Percentiles rank a stretch among this genome's conserved stretches.
Evolutionary conservation across 768 basidiomycete genomes (phyloP).

Genomic region (Mycena amicta): DNA sequence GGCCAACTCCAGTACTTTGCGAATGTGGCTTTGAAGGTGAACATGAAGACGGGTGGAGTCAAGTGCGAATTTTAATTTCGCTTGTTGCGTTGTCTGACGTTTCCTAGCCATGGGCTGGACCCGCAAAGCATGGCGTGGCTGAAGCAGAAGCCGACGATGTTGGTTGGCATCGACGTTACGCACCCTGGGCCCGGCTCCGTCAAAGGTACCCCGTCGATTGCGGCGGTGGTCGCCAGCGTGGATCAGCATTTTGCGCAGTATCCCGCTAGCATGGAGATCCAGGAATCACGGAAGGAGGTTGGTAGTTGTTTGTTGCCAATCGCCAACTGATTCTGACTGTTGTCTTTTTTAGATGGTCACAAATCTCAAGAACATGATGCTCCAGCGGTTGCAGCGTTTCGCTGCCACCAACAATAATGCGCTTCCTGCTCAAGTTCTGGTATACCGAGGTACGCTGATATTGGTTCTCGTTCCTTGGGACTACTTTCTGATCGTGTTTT

Average conservation of each 20-base stretch:
- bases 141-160: constrained; percentile 64
- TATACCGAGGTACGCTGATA: no score
- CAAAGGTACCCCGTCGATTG: constrained; percentile 71
- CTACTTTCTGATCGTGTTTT: no score
- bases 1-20: constrained; percentile 75
- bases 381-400: constrained; percentile 63
- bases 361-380: constrained; percentile 64
- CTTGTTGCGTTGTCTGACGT: background rate
- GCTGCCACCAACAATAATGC: constrained; percentile 40
- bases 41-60: constrained; percentile 80
- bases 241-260: constrained; percentile 68
- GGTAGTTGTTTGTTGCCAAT: constrained; percentile 4
- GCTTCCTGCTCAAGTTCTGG: constrained; percentile 67
- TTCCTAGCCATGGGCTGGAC: constrained; percentile 48
- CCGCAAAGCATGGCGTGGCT: constrained; percentile 62
- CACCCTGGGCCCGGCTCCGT: constrained; percentile 73
- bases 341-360: constrained; percentile 79
- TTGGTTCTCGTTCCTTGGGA: no score
- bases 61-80: constrained; percentile 50
- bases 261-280: constrained; percentile 74
- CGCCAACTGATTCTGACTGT: no score
- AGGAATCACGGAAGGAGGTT: constrained; percentile 78
- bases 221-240: constrained; percentile 80
- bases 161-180: constrained; percentile 82
- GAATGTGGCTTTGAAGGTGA: constrained; percentile 81